Evolutionary conservation across 345 rosid genomes (phyloP).

Genomic region (Turritis glabra): DNA sequence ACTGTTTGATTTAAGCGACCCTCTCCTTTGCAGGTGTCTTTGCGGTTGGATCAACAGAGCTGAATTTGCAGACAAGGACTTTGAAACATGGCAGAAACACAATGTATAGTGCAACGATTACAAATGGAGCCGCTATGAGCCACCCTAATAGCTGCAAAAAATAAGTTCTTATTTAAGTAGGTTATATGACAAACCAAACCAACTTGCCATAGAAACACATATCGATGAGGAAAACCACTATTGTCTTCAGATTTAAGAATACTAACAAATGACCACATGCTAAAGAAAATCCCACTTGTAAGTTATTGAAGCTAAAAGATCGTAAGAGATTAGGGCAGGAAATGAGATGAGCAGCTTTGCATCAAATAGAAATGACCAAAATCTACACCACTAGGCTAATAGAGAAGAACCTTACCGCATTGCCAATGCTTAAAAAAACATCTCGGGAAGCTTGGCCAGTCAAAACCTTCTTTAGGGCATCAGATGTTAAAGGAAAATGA

Average conservation of each 20-base stretch:
- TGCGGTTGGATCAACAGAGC: slow-evolving; percentile 3
- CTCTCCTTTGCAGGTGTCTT: slow-evolving; percentile 27
- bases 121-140: slow-evolving; percentile 37
- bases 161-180: background rate
- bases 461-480: slow-evolving; percentile 83
- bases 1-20: background rate
- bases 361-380: background rate
- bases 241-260: background rate
- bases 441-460: slow-evolving; percentile 84
- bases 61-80: slow-evolving; percentile 34
- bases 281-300: background rate
- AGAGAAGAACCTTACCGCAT: slow-evolving; percentile 64
- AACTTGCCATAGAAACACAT: background rate
- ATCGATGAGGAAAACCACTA: background rate
- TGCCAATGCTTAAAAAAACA: slow-evolving; percentile 66
- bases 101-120: slow-evolving; percentile 32
- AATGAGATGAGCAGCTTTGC: background rate
- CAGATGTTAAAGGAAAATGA: slow-evolving; percentile 85
- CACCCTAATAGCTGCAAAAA: slow-evolving; percentile 36
- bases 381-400: background rate
- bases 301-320: background rate
- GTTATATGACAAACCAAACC: background rate
- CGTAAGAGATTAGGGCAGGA: background rate
- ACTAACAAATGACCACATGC: background rate
- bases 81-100: slow-evolving; percentile 40